phyloP scores from a whole-genome alignment of 768 basidiomycete species.

The Trametes elegans region DNA sequence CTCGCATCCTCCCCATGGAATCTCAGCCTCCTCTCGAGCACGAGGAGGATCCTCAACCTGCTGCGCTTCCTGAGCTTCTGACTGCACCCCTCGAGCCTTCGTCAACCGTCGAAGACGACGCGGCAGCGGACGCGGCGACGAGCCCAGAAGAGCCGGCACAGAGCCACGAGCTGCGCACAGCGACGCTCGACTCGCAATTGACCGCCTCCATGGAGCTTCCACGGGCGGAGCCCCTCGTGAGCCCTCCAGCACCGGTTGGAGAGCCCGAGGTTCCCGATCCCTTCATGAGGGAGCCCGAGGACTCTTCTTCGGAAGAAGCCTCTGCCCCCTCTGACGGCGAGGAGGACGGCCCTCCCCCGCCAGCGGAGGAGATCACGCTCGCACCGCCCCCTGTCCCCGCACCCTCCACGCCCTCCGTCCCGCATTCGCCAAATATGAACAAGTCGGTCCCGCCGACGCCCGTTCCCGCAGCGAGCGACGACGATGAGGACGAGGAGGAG shows the following conservation, averaged over 20 bases:
- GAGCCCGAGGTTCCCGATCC: constrained; percentile 58
- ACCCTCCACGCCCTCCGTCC: constrained; percentile 16
- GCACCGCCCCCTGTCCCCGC: constrained; percentile 32
- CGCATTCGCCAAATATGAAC: constrained; percentile 40
- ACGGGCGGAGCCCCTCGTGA: constrained; percentile 1
- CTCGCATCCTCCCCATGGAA: background rate
- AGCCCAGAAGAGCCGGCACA: background rate
- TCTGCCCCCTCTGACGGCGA: constrained; percentile 37
- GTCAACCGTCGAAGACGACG: too few species aligned
- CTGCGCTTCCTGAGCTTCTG: too few species aligned
- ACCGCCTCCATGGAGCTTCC: constrained; percentile 7
- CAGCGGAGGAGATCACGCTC: constrained; percentile 44
- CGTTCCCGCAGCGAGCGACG: constrained; percentile 29
- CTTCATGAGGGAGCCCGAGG: constrained; percentile 59
- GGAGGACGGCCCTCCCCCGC: constrained; percentile 16
- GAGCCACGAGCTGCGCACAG: background rate
- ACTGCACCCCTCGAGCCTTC: too few species aligned
- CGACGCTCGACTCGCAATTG: constrained; percentile 14
- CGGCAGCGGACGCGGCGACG: background rate
- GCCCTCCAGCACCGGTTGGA: constrained; percentile 27
- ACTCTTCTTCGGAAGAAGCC: constrained; percentile 29
- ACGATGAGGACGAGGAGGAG: constrained; percentile 49
- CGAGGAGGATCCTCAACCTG: background rate
- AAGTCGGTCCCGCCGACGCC: constrained; percentile 58
- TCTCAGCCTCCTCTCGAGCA: background rate